Base-by-base conservation (phyloP, 2,329 filamentous ascomycete species). In the Calonectria leucothoes region DNA sequence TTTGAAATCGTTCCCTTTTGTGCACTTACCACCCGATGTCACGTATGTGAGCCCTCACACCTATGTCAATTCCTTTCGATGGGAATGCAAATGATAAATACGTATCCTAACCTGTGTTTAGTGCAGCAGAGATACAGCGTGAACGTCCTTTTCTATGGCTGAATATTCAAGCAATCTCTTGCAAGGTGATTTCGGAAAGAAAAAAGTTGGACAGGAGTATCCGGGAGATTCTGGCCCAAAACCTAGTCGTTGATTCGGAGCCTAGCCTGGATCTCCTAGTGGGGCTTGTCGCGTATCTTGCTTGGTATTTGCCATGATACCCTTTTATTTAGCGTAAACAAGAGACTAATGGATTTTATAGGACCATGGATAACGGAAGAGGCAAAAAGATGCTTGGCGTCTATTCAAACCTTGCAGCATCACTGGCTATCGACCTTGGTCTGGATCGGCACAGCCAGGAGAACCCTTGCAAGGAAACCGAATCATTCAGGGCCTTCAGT, bases 61-160 rank as follows among this genome's bases (percentile, higher is more conserved):
- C 15, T 8, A 63, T 52, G 14, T 52, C 7, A 45, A 45, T 45
- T 52, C 27, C 12, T 37, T 27, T 27, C n/a, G 5, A 11, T 3
- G 15, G n/a, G 33, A 27, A 10, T n/a, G 14, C 49, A 25, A 55
- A 35, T 59, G 8, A 17, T 7, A 33, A 25, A 11, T 31, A n/a
- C 31, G 15, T 31, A 33, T 37, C 20, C 61, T 73, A 31, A 74
- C 48, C 7, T 48, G 17, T 15, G 27, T 14, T 12, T 31, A 78
- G 74, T 20, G 67, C 74, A 25, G 61, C 68, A n/a, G 70, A 80
- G 52, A 67, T 86, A 8, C 80, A 80, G 27, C 67, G 71, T 6
- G 77, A 84, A 10, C 76, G 79, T 52, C 84, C 84, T 3, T 83
- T 85, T 33, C 73, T 85, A 2, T 86, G 83, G 83, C 70, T 83